Conservation (phyloP, 73 alveolate species). For the Paramecium pentaurelia region DNA sequence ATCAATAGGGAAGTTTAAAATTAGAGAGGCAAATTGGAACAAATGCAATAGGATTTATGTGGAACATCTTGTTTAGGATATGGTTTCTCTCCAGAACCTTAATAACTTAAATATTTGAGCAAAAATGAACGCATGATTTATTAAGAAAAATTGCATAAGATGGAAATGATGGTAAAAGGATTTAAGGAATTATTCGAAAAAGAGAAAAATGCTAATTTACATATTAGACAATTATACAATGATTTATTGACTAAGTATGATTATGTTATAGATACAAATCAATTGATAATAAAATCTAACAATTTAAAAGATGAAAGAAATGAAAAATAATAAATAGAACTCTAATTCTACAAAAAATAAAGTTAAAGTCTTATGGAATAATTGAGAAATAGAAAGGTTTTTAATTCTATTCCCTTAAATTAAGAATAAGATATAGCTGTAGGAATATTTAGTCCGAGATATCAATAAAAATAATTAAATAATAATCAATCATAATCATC, state of each 20-base stretch:
- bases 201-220: not conserved
- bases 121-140: too few relatives aligned
- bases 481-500: not conserved
- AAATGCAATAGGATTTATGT: not conserved
- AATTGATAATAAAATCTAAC: not conserved
- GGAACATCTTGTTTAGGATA: constrained; percentile 40
- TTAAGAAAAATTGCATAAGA: constrained; percentile 17
- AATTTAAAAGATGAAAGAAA: not conserved
- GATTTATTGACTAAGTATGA: constrained; percentile 4
- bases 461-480: not conserved
- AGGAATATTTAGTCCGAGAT: too few relatives aligned
- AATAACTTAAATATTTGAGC: too few relatives aligned
- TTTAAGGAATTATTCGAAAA: constrained; percentile 42
- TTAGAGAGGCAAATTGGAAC: constrained; percentile 17
- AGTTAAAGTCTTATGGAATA: constrained; percentile 23
- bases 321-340: too few relatives aligned
- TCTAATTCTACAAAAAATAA: constrained; percentile 9
- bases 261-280: not conserved
- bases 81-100: too few relatives aligned
- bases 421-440: too few relatives aligned
- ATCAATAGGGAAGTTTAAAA: too few relatives aligned
- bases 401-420: not conserved
- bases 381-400: constrained; percentile 29
- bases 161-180: constrained; percentile 44
- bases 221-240: not conserved